Conservation (phyloP, 106 monocot species). For the Dioscorea zingiberensis region DNA sequence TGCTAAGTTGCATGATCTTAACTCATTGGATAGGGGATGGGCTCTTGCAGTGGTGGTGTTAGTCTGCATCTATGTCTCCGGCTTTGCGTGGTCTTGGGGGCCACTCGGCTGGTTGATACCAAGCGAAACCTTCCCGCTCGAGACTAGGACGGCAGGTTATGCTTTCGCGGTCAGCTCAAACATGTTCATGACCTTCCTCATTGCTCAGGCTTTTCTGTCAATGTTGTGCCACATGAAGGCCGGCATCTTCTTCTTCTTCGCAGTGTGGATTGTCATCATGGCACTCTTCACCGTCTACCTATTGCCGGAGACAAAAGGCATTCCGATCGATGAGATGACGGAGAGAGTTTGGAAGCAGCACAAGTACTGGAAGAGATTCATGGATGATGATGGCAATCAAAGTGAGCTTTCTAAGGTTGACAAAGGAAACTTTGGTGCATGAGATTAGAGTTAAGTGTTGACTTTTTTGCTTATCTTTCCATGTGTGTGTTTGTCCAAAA, state of each 20-base stretch:
- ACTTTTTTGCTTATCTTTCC: background rate
- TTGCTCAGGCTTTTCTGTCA: slow-evolving; percentile 31
- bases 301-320: slow-evolving; percentile 33
- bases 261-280: slow-evolving; percentile 29
- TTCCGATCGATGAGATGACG: slow-evolving; percentile 32
- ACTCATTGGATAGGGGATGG: background rate
- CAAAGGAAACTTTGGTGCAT: background rate
- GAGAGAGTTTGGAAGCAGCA: slow-evolving; percentile 22
- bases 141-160: slow-evolving; percentile 38
- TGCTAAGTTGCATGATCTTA: background rate
- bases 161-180: slow-evolving; percentile 36
- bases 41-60: slow-evolving; percentile 17
- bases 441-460: background rate
- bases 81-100: slow-evolving; percentile 47
- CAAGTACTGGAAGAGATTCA: slow-evolving; percentile 28
- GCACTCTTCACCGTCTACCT: slow-evolving; percentile 17
- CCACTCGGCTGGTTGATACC: slow-evolving; percentile 46
- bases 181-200: slow-evolving; percentile 32
- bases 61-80: slow-evolving; percentile 23
- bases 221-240: slow-evolving; percentile 31
- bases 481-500: background rate
- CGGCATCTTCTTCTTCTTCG: slow-evolving; percentile 38
- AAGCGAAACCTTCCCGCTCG: slow-evolving; percentile 45
- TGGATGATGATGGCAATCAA: background rate
- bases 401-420: background rate